Percentiles rank a stretch among this genome's conserved stretches.
phyloP scores from a whole-genome alignment of 345 rosid species.

The Hibiscus mutabilis region DNA sequence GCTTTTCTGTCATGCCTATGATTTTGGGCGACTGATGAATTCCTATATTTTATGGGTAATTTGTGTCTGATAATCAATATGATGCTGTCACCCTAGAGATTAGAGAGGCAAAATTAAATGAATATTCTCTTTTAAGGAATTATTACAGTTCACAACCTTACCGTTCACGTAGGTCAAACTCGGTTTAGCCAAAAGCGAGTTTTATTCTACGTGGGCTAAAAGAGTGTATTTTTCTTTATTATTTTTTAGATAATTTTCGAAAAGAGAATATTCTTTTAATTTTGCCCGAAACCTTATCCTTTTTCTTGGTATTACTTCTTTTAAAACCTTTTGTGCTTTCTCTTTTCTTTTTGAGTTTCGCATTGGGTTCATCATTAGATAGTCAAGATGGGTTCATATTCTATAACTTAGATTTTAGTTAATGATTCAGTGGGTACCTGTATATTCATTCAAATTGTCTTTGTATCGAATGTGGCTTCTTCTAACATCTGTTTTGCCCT shows the following conservation, averaged over 20 bases:
- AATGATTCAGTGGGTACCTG: neutral
- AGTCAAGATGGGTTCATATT: neutral
- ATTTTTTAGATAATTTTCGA: too few species aligned
- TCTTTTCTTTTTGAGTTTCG: neutral
- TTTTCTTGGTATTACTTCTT: neutral
- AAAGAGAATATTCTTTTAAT: too few species aligned
- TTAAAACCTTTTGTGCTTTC: neutral
- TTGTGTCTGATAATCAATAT: constrained; percentile 27
- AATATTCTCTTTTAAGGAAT: too few species aligned
- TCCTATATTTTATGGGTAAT: constrained; percentile 29
- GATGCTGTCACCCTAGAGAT: neutral
- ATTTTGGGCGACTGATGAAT: neutral
- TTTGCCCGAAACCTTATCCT: too few species aligned
- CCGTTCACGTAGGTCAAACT: too few species aligned
- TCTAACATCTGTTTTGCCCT: neutral
- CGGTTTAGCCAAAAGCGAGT: too few species aligned
- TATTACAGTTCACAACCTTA: too few species aligned
- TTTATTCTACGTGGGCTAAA: too few species aligned
- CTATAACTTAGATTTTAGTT: neutral
- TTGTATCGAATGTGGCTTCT: neutral
- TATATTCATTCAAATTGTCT: neutral
- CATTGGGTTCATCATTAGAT: too few species aligned
- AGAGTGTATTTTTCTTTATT: too few species aligned
- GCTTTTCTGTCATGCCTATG: neutral
- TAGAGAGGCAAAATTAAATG: too few species aligned